Evolutionary conservation across 2,329 filamentous ascomycete genomes (phyloP).

Genomic region (Drechslerella coelobrocha): DNA sequence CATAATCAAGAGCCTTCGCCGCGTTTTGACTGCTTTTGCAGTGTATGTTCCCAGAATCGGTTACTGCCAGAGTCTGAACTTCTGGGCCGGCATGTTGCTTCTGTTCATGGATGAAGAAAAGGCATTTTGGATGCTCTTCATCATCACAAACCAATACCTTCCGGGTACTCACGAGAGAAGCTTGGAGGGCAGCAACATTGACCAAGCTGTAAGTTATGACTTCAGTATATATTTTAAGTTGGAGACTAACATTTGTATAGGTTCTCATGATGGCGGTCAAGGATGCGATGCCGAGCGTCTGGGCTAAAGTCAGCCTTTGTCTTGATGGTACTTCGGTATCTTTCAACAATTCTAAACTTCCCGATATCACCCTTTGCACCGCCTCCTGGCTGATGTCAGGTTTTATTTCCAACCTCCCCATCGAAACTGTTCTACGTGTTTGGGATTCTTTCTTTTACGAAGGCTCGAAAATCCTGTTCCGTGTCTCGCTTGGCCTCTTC

Average conservation of each 20-base stretch:
- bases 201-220: constrained; percentile 71
- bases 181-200: constrained; percentile 89
- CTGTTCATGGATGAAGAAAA: constrained; percentile 93
- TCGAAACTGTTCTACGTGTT: constrained; percentile 87
- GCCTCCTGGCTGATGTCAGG: constrained; percentile 99
- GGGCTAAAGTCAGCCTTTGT: constrained; percentile 85
- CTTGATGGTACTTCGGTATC: constrained; percentile 63
- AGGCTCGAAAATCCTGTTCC: constrained; percentile 90
- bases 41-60: constrained; percentile 90
- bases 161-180: constrained; percentile 91
- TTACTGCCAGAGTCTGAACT: constrained; percentile 95
- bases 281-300: constrained; percentile 81
- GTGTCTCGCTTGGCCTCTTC: constrained; percentile 88
- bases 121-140: constrained; percentile 88
- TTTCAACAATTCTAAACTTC: constrained; percentile 64
- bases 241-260: constrained; percentile 26
- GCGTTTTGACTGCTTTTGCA: constrained; percentile 86
- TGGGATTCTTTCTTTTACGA: constrained; percentile 98
- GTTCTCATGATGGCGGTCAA: constrained; percentile 84
- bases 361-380: constrained; percentile 88
- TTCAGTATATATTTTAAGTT: neutral
- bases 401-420: constrained; percentile 89
- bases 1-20: constrained; percentile 80
- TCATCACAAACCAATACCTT: constrained; percentile 85
- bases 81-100: constrained; percentile 85